Evolutionary conservation across 768 basidiomycete genomes (phyloP).

Genomic region (Phylloporus arenicola): DNA sequence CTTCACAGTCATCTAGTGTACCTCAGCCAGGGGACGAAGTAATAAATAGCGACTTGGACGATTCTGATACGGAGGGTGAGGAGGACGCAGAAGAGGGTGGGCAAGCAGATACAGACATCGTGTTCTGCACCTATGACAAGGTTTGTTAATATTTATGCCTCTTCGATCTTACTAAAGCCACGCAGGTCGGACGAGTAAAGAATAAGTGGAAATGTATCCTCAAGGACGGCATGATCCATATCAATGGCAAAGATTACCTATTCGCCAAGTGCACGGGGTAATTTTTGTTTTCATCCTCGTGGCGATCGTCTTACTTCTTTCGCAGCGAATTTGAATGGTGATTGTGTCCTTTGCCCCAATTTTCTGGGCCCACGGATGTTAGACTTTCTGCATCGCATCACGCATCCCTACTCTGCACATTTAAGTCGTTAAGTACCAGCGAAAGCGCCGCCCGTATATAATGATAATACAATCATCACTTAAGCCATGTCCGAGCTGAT

Average conservation of each 20-base stretch:
- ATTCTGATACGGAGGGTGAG: slow-evolving; percentile 84
- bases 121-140: slow-evolving; percentile 99
- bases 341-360: slow-evolving; percentile 3
- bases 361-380: slow-evolving; percentile 6
- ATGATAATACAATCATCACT: slow-evolving; percentile 13
- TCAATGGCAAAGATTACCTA: slow-evolving; percentile 96
- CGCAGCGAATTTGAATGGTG: slow-evolving; percentile 45
- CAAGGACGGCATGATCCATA: slow-evolving; percentile 96
- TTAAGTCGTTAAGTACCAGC: slow-evolving; percentile 14
- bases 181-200: slow-evolving; percentile 94
- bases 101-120: slow-evolving; percentile 79
- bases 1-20: slow-evolving; percentile 35
- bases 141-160: slow-evolving; percentile 35
- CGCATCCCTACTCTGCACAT: slow-evolving; percentile 21
- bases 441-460: slow-evolving; percentile 21
- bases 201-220: slow-evolving; percentile 99
- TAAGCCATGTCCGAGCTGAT: slow-evolving; percentile 2
- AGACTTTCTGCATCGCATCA: slow-evolving; percentile 21
- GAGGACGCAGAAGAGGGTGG: slow-evolving; percentile 77
- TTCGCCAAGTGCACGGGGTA: slow-evolving; percentile 97
- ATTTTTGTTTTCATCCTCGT: slow-evolving; percentile 22
- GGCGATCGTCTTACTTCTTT: not conserved
- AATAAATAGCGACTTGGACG: slow-evolving; percentile 96
- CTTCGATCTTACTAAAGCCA: not conserved
- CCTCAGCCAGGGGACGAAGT: slow-evolving; percentile 60